Percentiles rank a stretch among this genome's conserved stretches.
Evolutionary conservation across 75 land plant species (phyloP).

Genomic region (Sequoiadendron giganteum): DNA sequence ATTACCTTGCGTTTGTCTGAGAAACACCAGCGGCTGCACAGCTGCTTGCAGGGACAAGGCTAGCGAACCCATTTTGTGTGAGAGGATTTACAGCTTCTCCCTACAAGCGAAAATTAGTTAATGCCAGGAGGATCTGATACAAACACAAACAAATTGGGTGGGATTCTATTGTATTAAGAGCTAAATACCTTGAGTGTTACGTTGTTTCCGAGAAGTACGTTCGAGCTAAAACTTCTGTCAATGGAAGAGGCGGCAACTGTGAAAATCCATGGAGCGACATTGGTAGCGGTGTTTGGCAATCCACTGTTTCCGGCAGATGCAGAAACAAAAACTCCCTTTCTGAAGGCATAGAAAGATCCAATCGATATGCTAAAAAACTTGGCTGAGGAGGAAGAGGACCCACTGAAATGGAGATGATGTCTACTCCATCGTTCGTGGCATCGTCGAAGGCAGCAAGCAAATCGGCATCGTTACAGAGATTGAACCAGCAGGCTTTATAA

Average conservation of each 20-base stretch:
- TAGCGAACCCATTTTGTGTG: conserved; percentile 5
- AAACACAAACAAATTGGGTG: background rate
- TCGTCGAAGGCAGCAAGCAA: conserved; percentile 43
- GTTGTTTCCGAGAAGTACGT: background rate
- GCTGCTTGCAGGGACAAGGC: conserved; percentile 23
- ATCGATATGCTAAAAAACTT: conserved; percentile 33
- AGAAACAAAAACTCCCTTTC: conserved; percentile 21
- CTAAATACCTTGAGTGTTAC: background rate
- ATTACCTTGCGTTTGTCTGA: conserved; percentile 31
- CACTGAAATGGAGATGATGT: conserved; percentile 35
- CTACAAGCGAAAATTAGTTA: conserved; percentile 5
- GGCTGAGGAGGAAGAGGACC: conserved; percentile 28
- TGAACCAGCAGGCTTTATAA: conserved; percentile 57
- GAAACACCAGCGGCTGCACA: conserved; percentile 29
- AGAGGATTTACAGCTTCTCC: conserved; percentile 26
- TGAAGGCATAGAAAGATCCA: conserved; percentile 34
- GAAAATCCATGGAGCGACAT: conserved; percentile 36
- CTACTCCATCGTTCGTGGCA: conserved; percentile 50
- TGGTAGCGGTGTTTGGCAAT: conserved; percentile 22
- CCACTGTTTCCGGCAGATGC: conserved; percentile 39
- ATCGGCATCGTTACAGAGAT: conserved; percentile 22
- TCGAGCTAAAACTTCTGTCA: conserved; percentile 1
- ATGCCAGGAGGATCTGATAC: background rate
- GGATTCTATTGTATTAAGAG: background rate
- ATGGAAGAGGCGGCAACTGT: conserved; percentile 44